Base-by-base conservation (phyloP, 805 yeast genomes). In the Myxozyma melibiosi region DNA sequence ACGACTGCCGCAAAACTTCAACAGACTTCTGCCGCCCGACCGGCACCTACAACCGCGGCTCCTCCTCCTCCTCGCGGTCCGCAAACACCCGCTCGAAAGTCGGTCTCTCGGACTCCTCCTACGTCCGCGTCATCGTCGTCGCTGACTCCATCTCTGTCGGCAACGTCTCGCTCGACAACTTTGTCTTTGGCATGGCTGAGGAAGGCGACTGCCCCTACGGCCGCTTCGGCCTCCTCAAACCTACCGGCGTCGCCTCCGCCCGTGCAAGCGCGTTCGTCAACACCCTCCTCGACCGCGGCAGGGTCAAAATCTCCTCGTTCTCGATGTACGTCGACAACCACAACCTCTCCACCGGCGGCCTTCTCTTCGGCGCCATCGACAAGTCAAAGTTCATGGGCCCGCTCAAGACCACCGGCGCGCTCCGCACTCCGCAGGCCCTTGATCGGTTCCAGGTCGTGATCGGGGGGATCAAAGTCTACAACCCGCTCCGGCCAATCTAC, bases 81-180 rank as follows among this genome's bases (percentile, higher is more conserved):
- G 34, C 24, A 11, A 45, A 4, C 57, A 5, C 6, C 33, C 16
- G 20, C 22, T 76, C 77, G 57, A 62, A 50, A 33, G 73, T 76
- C 42, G 34, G 55, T 14, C 79, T 79, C 64, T 74, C 76, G 9
- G 85, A 81, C 62, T 73, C 75, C 13, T 70, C 77, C 3, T 76
- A 70, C 58, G 83, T 82, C 7, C 63, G 69, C 6, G 86, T 87
- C 5, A 52, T 62, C 5, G 84, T 83, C 83, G 92, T 86, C 16
- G 71, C 75, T 44, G 97, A 90, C 66, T 22, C 24, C 9, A 3
- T 40, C 16, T 9, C 47, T 14, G 30, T 16, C 22, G 55, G 39
- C 11, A 30, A 33, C 30, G 35, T n/a, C 9, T 9, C 24, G 18
- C 5, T 50, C 6, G 40, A 14, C 16, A 18, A 13, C 13, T 50